Base-by-base conservation (phyloP, 495 filamentous ascomycete genomes). In the Daldinia loculata region DNA sequence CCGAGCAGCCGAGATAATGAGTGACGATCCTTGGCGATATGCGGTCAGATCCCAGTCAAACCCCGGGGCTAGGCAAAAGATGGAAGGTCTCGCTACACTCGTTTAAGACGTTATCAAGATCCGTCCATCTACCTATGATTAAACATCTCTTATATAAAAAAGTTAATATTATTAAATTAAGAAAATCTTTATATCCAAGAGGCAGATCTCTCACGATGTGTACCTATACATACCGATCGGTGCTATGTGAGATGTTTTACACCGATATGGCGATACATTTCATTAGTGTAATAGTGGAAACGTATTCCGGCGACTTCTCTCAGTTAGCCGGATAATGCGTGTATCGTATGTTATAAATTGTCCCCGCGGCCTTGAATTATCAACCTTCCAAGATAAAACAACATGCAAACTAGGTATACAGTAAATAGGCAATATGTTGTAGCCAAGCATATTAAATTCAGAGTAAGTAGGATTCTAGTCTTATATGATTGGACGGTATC, bases 11-110 rank as follows among this genome's bases (percentile, higher is more conserved):
- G 55, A 66, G 55, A 66, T 56, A 36, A 61, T 61, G 29, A 56
- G 29, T 19, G 64, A 67, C 55, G 69, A 72, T 67, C 69, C 59
- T 67, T 64, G 63, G 59, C 62, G 19, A 66, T 58, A 63, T 72
- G 64, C 60, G 30, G 55, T 27, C 38, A 64, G 19, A 27, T 56
- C 17, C 53, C 26, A 26, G 43, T 48, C 19, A 7, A 48, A 12
- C 43, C 43, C 43, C 43, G 22, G 60, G 61, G 55, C 69, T 72
- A 72, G 64, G 69, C 51, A 60, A 56, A 67, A 72, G 2, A 67
- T 24, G 61, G 69, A 72, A 72, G 69, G 69, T 72, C 43, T 48
- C 3, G 17, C 6, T 29, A n/a, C 6, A 4, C 24, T 52, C 17
- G 3, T 48, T 48, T 48, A 48, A 19, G 17, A 22, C 43, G 17